Conservation (phyloP, 176 grass and related monocot species). For the Saccharum spontaneum region DNA sequence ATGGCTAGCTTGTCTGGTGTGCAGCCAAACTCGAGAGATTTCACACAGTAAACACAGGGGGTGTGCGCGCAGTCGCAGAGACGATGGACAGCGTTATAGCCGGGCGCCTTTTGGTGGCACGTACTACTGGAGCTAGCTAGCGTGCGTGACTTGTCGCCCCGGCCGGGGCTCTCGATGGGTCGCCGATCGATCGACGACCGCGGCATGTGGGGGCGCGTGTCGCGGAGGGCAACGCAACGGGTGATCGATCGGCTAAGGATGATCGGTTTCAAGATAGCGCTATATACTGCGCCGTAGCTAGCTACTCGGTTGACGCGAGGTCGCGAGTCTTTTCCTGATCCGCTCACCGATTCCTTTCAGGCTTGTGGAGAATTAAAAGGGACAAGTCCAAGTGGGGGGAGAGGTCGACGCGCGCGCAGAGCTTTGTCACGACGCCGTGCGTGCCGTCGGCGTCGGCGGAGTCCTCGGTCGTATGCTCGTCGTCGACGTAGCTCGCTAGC, state of each 20-base stretch:
- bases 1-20: neutral
- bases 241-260: neutral
- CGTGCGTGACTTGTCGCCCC: neutral
- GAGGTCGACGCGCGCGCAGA: neutral
- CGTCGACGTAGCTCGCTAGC: neutral
- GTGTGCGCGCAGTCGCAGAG: neutral
- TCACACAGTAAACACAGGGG: neutral
- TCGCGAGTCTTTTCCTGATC: conserved; percentile 32
- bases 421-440: conserved; percentile 1
- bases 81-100: neutral
- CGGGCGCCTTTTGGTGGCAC: conserved; percentile 15
- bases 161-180: too few relatives aligned
- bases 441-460: neutral
- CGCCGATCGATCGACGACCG: too few relatives aligned
- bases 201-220: conserved; percentile 24
- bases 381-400: conserved; percentile 43
- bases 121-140: neutral
- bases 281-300: neutral
- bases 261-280: neutral
- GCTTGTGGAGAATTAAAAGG: neutral
- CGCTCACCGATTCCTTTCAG: conserved; percentile 31
- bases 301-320: conserved; percentile 21
- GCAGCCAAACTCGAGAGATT: neutral
- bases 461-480: neutral
- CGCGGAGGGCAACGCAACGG: neutral